Conservation (phyloP, 208 protist species). For the Trypanosoma caninum region DNA sequence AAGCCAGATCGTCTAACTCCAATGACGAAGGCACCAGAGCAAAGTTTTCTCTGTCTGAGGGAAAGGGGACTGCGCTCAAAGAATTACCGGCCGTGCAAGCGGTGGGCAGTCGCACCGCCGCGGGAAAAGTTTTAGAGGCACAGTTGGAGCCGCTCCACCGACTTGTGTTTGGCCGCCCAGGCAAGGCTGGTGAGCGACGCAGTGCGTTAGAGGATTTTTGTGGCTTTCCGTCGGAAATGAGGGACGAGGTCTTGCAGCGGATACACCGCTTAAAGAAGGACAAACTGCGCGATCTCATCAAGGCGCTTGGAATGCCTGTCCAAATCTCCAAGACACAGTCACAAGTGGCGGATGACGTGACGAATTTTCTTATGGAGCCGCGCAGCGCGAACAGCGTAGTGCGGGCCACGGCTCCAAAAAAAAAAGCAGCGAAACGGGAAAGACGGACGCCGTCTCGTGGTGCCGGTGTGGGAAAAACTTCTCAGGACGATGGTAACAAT, state of each 20-base stretch:
- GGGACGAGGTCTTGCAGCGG: constrained; percentile 32
- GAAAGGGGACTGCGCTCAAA: constrained; percentile 41
- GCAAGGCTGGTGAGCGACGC: constrained; percentile 39
- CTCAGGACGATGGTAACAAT: neutral
- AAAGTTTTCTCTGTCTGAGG: constrained; percentile 46
- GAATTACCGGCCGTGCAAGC: constrained; percentile 48
- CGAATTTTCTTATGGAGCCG: constrained; percentile 62
- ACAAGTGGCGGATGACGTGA: constrained; percentile 37
- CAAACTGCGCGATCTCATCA: constrained; percentile 50
- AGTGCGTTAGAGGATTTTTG: constrained; percentile 50
- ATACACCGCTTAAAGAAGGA: constrained; percentile 46
- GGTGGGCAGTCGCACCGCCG: constrained; percentile 27
- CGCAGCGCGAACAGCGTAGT: constrained; percentile 18
- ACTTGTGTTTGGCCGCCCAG: constrained; percentile 60
- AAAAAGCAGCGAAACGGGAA: constrained; percentile 4
- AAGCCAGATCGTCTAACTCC: constrained; percentile 1
- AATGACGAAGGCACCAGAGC: constrained; percentile 18
- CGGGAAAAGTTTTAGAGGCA: constrained; percentile 37
- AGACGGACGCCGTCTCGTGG: neutral
- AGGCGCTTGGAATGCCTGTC: constrained; percentile 43
- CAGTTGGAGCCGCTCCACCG: constrained; percentile 71
- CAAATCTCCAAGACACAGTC: constrained; percentile 30
- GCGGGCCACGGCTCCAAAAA: neutral
- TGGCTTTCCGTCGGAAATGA: constrained; percentile 46
- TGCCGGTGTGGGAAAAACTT: neutral